Evolutionary conservation across 2,329 filamentous ascomycete species (phyloP), one percentile per base, ranked within the genome.

Genomic region (Juglanconis juglandina): DNA sequence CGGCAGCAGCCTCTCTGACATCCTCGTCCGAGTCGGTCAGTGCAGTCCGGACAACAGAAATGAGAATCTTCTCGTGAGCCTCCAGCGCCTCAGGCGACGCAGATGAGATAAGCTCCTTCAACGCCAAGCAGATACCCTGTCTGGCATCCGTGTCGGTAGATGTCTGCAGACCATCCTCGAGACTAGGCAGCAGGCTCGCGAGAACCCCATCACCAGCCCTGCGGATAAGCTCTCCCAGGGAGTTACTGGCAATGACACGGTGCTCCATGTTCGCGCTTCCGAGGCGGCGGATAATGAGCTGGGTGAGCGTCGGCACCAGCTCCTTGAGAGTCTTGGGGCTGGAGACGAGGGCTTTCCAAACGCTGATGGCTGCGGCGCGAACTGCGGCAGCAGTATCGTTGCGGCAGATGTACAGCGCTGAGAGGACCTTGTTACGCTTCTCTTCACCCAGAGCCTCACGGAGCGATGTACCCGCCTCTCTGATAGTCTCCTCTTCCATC

Each of bases 201-300:
- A 99, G 81, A 60, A 99, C 93, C 59, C 92, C 90, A 73, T 99
- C 95, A 63, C 96, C 95, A 69, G 95, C 94, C 76, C 96, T 97
- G 69, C 95, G 89, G 70, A 99, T 98, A 66, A 99, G 86, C 73
- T 99, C 95, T 70, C 95, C 95, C 59, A 99, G 83, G 53, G 95
- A 92, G 73, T 98, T 98, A 73, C 94, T 94, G 66, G 96, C 95
- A 80, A 99, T 99, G 68, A 96, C 90, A 80, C 97, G 98, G 75
- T 99, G 95, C 74, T 99, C 95, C 88, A 96, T 93, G 71, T 97
- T 98, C 50, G 93, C 90, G 73, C 93, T 98, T 64, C 92, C 95
- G 67, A 99, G 84, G 53, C 95, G 90, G 62, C 91, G 87, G 72
- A 99, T 98, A 68, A 99, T 89, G 65, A 99, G 87, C 73, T 97